Base-by-base conservation (phyloP, 805 yeast genomes). In the Barnettozyma siamensis region DNA sequence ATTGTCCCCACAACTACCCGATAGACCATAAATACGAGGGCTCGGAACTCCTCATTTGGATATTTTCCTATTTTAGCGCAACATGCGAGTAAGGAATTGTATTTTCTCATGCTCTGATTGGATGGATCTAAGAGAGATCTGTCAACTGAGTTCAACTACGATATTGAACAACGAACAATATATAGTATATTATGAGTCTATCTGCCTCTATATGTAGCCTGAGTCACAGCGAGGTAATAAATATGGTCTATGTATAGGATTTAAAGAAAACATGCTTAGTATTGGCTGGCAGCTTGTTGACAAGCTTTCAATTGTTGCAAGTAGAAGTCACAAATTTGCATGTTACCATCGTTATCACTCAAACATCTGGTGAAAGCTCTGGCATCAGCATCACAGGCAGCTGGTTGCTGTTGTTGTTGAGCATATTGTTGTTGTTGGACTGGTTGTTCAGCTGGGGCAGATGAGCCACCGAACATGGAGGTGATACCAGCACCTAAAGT, bases 271-370 rank as follows among this genome's bases (percentile, higher is more conserved):
- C 9, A 12, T 8, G 16, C n/a, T 23, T 79, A 89, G 65, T 85
- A 89, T 55, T 76, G 86, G 51, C 81, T 76, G 41, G 96, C 74
- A 55, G 96, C 96, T 66, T 85, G 88, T 70, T 93, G 97, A 69
- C 99, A 93, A 17, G 97, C 94, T 73, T 86, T 91, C 65, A 93
- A 80, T 72, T 91, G 97, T 70, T 93, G 97, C 69, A 93, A 75
- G 70, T 93, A 93, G 78, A 77, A 93, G 60, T 89, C 97, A 70
- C 99, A 93, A 53, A 85, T 82, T 70, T 89, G 96, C 87, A 87
- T 85, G 77, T 93, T 88, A 55, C 99, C 99, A 52, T 75, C 72
- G 69, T 93, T 88, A 55, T 88, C 96, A 60, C 84, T 93, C 61
- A 93, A 72, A 73, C 99, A 93, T 73, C 86, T 84, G 52, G 99